Base-by-base conservation (phyloP, 1,284 basidiomycete species). In the Hemileia vastatrix region DNA sequence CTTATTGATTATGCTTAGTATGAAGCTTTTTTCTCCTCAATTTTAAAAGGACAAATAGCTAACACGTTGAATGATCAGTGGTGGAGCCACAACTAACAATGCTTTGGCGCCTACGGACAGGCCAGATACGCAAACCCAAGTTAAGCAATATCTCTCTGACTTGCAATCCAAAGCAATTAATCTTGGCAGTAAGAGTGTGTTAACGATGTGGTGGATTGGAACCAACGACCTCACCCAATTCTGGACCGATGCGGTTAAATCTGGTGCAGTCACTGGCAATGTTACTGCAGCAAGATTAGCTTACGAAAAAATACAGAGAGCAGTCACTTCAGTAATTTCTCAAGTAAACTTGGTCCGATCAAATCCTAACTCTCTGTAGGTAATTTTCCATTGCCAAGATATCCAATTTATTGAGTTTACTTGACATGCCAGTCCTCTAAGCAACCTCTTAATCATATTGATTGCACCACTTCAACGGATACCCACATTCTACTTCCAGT, bases 31-130 rank as follows among this genome's bases (percentile, higher is more conserved):
- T n/a, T n/a, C n/a, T n/a, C n/a, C n/a, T n/a, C n/a, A n/a, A n/a
- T n/a, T n/a, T n/a, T n/a, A n/a, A n/a, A n/a, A n/a, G n/a, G n/a
- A n/a, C n/a, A n/a, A n/a, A n/a, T n/a, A n/a, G n/a, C n/a, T n/a
- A n/a, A n/a, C n/a, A n/a, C n/a, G n/a, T n/a, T n/a, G n/a, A n/a
- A n/a, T n/a, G n/a, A n/a, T 19, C 27, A 63, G 61, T 43, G 61
- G 61, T 50, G 61, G 61, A 33, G 61, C 61, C 8, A 55, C 54
- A 32, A n/a, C 54, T 19, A 63, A 57, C 27, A 63, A 63, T 24
- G 21, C 44, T 11, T 43, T 57, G 19, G 32, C 31, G 4, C 44
- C 56, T 18, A 18, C 47, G 15, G 48, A 54, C 31, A 49, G 50
- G 23, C 61, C 61, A 45, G 61, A 63, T 23, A 63, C 61, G 6